Percentiles rank a stretch among this genome's conserved stretches.
Conservation (phyloP, 257 asterid species). For the Haberlea rhodopensis region DNA sequence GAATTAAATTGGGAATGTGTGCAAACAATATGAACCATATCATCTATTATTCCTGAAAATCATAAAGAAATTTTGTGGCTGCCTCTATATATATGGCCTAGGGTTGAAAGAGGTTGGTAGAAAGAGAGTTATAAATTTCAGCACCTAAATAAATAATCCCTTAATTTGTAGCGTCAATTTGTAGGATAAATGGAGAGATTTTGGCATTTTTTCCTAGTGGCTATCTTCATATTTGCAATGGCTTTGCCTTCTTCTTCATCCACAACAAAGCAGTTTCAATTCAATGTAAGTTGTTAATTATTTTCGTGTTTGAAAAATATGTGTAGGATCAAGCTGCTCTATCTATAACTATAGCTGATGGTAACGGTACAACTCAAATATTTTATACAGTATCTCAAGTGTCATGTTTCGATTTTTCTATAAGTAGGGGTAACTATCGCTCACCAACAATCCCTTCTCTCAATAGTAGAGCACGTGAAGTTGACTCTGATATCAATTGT, state of each 20-base stretch:
- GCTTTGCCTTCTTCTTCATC: constrained; percentile 36
- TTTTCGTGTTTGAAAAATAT: background rate
- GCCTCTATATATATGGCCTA: background rate
- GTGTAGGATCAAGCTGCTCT: background rate
- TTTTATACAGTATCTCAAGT: too few species aligned
- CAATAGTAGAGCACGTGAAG: too few species aligned
- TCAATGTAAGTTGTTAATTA: constrained; percentile 49
- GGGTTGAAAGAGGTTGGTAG: background rate
- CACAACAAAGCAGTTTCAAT: constrained; percentile 45
- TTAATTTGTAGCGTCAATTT: background rate
- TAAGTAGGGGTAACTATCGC: too few species aligned
- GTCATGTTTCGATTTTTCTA: too few species aligned
- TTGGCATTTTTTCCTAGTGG: constrained; percentile 25
- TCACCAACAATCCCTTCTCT: too few species aligned
- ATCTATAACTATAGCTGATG: too few species aligned
- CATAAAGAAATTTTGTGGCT: background rate
- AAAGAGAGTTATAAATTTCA: background rate
- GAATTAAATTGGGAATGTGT: too few species aligned
- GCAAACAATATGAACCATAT: too few species aligned
- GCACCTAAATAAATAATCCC: too few species aligned
- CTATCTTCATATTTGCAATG: constrained; percentile 20
- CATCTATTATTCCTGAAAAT: too few species aligned
- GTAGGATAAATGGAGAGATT: constrained; percentile 48
- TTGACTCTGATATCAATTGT: too few species aligned
- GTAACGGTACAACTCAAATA: too few species aligned